These are phyloP conservation scores for Neoascochyta sp. DNA, from an alignment of 2,329 filamentous ascomycete genomes.

Conservation along the genomic window DNA sequence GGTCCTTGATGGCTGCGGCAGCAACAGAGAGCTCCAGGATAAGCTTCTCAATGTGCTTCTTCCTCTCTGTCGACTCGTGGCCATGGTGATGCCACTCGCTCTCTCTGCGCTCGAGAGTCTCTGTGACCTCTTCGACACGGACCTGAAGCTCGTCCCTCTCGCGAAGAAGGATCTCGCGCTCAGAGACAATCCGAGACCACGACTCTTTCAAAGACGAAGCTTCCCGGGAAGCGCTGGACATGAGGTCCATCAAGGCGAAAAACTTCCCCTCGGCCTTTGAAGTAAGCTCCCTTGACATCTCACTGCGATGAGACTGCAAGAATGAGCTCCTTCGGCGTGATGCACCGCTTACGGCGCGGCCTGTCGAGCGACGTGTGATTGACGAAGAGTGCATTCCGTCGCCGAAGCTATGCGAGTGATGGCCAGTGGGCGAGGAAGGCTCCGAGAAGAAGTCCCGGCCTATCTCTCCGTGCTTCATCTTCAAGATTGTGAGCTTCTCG, in stretches of 20 bases:
- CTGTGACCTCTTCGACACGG: constrained; percentile 20
- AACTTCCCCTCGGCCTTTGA: constrained; percentile 23
- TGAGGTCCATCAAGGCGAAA: constrained; percentile 28
- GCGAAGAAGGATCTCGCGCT: constrained; percentile 21
- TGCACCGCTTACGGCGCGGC: constrained; percentile 14
- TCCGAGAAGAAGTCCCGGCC: constrained; percentile 23
- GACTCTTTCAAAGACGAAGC: constrained; percentile 23
- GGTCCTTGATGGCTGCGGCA: constrained; percentile 15
- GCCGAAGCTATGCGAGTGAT: no score
- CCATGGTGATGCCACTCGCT: constrained; percentile 20
- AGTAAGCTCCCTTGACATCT: constrained; percentile 25
- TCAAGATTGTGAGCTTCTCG: constrained; percentile 22
- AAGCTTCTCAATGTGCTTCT: constrained; percentile 20
- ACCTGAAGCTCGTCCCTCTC: constrained; percentile 19
- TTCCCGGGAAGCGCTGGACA: constrained; percentile 22
- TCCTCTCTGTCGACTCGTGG: constrained; percentile 19
- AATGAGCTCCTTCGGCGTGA: constrained; percentile 21
- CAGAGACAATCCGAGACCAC: constrained; percentile 22
- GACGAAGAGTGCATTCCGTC: constrained; percentile 11
- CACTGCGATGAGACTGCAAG: constrained; percentile 21
- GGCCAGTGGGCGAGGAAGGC: constrained; percentile 14
- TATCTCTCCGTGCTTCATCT: constrained; percentile 17
- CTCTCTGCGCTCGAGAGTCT: constrained; percentile 21
- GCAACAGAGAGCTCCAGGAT: constrained; percentile 20
- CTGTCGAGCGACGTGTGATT: constrained; percentile 12